Conservation (phyloP, 1,284 basidiomycete genomes). For the Fomes fomentarius region DNA sequence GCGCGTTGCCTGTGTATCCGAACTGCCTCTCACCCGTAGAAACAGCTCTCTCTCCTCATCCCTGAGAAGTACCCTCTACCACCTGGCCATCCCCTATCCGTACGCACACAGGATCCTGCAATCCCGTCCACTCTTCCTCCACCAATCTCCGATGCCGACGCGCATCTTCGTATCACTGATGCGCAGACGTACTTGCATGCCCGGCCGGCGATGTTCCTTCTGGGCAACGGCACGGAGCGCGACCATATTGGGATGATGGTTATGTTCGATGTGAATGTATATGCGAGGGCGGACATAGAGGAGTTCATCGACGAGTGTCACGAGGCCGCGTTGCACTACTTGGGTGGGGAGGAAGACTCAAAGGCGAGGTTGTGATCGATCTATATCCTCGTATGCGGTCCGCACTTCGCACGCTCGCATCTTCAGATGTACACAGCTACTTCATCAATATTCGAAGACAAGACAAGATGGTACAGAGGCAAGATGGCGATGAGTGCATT, state of each 20-base stretch:
- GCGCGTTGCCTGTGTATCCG: neutral
- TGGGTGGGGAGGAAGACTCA: neutral
- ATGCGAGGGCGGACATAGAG: conserved; percentile 16
- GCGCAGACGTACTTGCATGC: conserved; percentile 23
- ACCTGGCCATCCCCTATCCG: conserved; percentile 13
- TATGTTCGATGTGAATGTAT: conserved; percentile 29
- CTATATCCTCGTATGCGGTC: too few species aligned
- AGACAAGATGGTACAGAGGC: too few species aligned
- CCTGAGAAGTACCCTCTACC: conserved; percentile 22
- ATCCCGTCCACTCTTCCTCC: neutral
- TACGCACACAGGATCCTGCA: too few species aligned
- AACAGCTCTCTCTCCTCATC: conserved; percentile 15
- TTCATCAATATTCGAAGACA: too few species aligned
- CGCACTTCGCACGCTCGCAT: too few species aligned
- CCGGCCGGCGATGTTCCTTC: conserved; percentile 26
- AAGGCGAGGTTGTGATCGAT: conserved; percentile 12
- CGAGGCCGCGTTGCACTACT: conserved; percentile 22
- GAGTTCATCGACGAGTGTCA: conserved; percentile 28
- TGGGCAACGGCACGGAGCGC: conserved; percentile 22
- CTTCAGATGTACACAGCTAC: too few species aligned
- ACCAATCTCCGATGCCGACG: neutral
- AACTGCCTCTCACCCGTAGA: neutral
- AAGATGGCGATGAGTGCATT: too few species aligned
- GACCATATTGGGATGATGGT: conserved; percentile 17
- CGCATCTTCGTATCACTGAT: conserved; percentile 13